Conservation (phyloP, 2,329 filamentous ascomycete species). For the Colletotrichum cereale region DNA sequence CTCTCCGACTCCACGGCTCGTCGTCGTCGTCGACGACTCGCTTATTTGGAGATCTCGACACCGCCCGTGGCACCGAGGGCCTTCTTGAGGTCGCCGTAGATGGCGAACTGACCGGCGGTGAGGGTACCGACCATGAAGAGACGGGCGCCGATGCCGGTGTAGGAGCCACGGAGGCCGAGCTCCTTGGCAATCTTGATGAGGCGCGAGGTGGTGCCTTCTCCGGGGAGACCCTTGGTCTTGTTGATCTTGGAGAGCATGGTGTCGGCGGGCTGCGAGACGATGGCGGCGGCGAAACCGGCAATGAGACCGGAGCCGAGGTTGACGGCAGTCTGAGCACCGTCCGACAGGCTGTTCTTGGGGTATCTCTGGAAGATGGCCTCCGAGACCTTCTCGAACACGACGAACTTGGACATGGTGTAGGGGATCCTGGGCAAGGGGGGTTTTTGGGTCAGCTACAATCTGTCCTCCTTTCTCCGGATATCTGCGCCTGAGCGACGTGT, state of each 20-base stretch:
- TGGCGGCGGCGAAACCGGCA: conserved; percentile 83
- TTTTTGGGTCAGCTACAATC: conserved; percentile 21
- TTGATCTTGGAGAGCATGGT: conserved; percentile 97
- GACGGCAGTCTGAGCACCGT: conserved; percentile 79
- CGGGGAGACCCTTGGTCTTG: conserved; percentile 90
- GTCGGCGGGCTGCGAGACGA: conserved; percentile 91
- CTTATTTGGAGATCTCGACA: conserved; percentile 74
- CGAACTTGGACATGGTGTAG: conserved; percentile 96
- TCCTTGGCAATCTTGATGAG: conserved; percentile 91
- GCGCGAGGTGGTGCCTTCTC: conserved; percentile 84
- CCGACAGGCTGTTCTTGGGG: conserved; percentile 79
- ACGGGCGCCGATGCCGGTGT: conserved; percentile 83
- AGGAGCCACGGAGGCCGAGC: conserved; percentile 83
- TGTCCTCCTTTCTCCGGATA: too few relatives aligned
- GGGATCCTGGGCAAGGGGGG: conserved; percentile 76
- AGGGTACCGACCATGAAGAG: conserved; percentile 75
- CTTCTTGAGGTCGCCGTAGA: conserved; percentile 79
- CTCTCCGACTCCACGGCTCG: conserved; percentile 2
- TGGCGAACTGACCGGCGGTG: conserved; percentile 87
- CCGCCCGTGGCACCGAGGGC: conserved; percentile 78
- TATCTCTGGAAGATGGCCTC: conserved; percentile 77
- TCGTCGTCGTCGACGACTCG: background rate
- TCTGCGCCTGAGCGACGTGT: background rate
- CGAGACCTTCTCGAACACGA: conserved; percentile 90
- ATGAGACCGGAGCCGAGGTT: conserved; percentile 75